Conservation (phyloP, 164 flowering plant genomes). For the Vitis amurensis region DNA sequence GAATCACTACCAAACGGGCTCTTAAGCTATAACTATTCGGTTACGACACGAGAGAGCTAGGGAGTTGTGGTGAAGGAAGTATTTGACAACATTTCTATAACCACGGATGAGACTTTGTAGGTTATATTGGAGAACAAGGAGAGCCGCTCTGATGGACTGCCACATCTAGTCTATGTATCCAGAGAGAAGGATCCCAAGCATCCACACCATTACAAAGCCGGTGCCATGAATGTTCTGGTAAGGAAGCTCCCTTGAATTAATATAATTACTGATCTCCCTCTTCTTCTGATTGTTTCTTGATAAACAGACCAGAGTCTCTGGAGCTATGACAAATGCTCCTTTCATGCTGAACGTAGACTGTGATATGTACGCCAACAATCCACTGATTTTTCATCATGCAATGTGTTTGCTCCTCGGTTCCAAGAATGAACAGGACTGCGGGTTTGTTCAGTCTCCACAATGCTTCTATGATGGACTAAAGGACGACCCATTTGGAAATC, state of each 20-base stretch:
- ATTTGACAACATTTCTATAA: too few species aligned
- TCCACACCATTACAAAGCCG: slow-evolving; percentile 68
- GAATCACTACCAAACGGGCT: too few species aligned
- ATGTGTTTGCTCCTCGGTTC: slow-evolving; percentile 51
- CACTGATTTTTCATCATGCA: slow-evolving; percentile 45
- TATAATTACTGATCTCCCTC: too few species aligned
- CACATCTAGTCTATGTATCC: slow-evolving; percentile 54
- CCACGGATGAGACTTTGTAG: slow-evolving; percentile 14
- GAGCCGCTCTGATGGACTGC: slow-evolving; percentile 33
- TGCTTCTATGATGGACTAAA: slow-evolving; percentile 37
- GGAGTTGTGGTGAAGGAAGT: too few species aligned
- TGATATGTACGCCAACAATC: slow-evolving; percentile 65
- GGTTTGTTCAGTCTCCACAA: slow-evolving; percentile 61
- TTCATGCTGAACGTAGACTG: slow-evolving; percentile 74
- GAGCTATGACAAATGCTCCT: slow-evolving; percentile 73
- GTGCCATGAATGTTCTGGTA: slow-evolving; percentile 77
- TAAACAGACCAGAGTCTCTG: slow-evolving; percentile 59
- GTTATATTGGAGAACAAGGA: slow-evolving; percentile 55
- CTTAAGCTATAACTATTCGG: too few species aligned
- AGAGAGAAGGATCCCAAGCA: slow-evolving; percentile 65
- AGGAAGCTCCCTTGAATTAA: not conserved
- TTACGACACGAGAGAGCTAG: too few species aligned
- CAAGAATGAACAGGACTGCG: slow-evolving; percentile 31
- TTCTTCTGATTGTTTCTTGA: too few species aligned
- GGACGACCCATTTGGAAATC: slow-evolving; percentile 57